Evolutionary conservation across 208 protist genomes (phyloP).

Genomic region (Acanthamoeba triangularis): DNA sequence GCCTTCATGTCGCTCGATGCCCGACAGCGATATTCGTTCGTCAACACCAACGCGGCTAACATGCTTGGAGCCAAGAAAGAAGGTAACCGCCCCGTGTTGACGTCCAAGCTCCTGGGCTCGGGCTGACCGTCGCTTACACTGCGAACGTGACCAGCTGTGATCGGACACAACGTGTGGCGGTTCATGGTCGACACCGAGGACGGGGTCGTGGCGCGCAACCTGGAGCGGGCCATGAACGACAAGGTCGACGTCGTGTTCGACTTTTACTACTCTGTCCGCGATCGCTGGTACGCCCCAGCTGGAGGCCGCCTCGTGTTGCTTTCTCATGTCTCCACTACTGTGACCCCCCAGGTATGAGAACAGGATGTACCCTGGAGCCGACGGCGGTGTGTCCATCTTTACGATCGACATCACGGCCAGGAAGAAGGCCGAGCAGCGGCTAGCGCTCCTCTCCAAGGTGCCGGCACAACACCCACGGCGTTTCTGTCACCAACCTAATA

Average conservation of each 20-base stretch:
- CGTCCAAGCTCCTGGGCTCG: too few relatives aligned
- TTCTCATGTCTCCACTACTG: too few relatives aligned
- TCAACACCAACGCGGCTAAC: conserved; percentile 38
- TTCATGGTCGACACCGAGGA: conserved; percentile 38
- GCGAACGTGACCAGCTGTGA: not conserved
- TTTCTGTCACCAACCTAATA: not conserved
- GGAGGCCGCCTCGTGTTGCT: too few relatives aligned
- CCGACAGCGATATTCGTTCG: not conserved
- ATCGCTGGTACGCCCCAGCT: not conserved
- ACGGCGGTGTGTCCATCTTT: not conserved
- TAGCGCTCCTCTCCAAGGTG: not conserved
- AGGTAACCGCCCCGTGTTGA: not conserved
- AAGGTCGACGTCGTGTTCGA: conserved; percentile 16
- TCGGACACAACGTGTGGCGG: conserved; percentile 16
- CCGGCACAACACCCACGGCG: too few relatives aligned
- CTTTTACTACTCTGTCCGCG: not conserved
- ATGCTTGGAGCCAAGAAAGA: conserved; percentile 23
- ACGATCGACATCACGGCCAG: not conserved
- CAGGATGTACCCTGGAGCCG: not conserved
- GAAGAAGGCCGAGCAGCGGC: not conserved
- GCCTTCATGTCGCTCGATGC: conserved; percentile 41
- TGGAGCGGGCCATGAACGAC: conserved; percentile 25
- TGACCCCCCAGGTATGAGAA: too few relatives aligned
- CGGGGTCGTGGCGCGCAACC: not conserved
- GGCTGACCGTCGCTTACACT: not conserved